Base-by-base conservation (phyloP, 805 yeast genomes). In the Blastobotrys peoriensis region DNA sequence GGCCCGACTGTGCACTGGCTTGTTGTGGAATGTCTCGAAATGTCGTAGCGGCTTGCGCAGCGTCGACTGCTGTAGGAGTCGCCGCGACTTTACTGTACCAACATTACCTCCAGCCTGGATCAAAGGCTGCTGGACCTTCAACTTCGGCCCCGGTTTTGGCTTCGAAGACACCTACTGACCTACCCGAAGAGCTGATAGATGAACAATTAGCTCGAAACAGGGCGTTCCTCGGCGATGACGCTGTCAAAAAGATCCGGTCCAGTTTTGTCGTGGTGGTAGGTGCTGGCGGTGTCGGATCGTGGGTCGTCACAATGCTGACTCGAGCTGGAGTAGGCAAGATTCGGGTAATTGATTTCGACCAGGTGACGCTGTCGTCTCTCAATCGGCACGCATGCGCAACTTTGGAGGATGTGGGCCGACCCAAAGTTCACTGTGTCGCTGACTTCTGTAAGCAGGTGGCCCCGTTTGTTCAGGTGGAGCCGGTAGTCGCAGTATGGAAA, bases 211-310 rank as follows among this genome's bases (percentile, higher is more conserved):
- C 98, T 0, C 71, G 98, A 50, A 93, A 91, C 67, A 83, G 86
- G 60, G 97, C 95, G 1, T 93, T 93, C 60, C 70, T 93, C 21
- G 87, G 96, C 9, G 86, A 84, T 41, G 84, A 81, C 17, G 98
- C 96, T 1, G 80, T 88, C 77, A 63, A 66, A 16, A 78, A 77
- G 47, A 76, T 93, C 15, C 78, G 96, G 44, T 66, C 72, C 15
- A 81, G 85, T 58, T 74, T 76, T 46, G 74, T 88, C 4, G 84
- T 87, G 1, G 84, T 91, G 13, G 83, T 79, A 9, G 98, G 99
- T 23, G 93, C 91, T 15, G 99, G 99, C 47, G 99, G 99, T 47
- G 99, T 93, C 34, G 99, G 99, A 2, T 89, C 97, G 0, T 89
- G 96, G 91, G 95, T 41, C 2, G 57, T 55, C 20, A 51, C 55